Evolutionary conservation across 805 yeast species (phyloP), one percentile per base, ranked within the genome.

Genomic region (Nakazawaea ambrosiae): DNA sequence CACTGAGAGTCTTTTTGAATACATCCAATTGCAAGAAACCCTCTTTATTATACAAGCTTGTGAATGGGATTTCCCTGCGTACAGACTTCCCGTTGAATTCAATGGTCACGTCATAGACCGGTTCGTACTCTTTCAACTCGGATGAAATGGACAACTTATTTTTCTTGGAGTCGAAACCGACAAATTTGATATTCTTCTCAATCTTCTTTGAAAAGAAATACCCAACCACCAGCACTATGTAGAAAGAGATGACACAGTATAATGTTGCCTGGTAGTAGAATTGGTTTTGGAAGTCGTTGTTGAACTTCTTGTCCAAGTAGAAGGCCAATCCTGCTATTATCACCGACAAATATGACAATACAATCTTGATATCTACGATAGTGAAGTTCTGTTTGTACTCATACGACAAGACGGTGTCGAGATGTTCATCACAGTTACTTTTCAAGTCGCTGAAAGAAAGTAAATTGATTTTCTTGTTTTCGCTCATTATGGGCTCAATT

Each of bases 401-500:
- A 10, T 73, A 49, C 27, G 57, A 57, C 23, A 60, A 60, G 37
- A 75, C 50, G 3, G 44, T 50, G 5, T 70, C 53, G 24, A 75
- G 55, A 25, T 62, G 61, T 11, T 74, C 80, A 49, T 75, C 81
- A 12, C 67, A 56, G 27, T 70, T 68, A 15, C 60, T 61, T 43
- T 72, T 66, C 46, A 75, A 58, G 3, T 72, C 75, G 11, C 53
- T 48, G 4, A 65, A 64, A 1, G 79, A 73, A 49, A 73, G 63
- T 36, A 48, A 36, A 33, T 61, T 57, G 25, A 59, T 49, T 20
- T 54, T 53, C 33, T 44, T 39, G 16, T 39, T 34, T 28, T 34
- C 34, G 22, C 25, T 24, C 39, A 36, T 36, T n/a, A 9, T 24
- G 3, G 5, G 20, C 23, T 23, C 10, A 14, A 7, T 16, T 31